These are phyloP conservation scores for Cystobasidium pallidum DNA, from an alignment of 1,284 basidiomycete species.

Conservation along the genomic window DNA sequence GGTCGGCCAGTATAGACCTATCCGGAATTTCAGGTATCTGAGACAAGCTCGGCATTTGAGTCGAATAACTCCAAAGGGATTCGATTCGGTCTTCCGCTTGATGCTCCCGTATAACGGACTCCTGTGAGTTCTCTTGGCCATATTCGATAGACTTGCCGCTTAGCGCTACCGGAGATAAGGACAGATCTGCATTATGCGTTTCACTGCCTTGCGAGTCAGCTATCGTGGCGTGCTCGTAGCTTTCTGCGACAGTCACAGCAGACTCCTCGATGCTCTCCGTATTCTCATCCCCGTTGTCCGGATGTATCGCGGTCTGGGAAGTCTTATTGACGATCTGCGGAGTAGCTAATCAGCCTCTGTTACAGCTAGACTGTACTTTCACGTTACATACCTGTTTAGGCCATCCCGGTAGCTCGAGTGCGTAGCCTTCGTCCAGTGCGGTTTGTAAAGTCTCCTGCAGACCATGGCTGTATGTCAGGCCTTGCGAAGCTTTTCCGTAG, in stretches of 20 bases:
- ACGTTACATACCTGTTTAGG: slow-evolving; percentile 25
- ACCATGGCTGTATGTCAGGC: slow-evolving; percentile 1
- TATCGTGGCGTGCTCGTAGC: background rate
- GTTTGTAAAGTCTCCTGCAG: background rate
- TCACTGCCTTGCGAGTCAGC: background rate
- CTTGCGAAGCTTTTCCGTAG: background rate
- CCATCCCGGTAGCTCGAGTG: slow-evolving; percentile 28
- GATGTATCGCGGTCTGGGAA: background rate
- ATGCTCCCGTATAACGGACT: background rate
- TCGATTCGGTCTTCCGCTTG: background rate
- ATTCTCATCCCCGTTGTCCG: background rate
- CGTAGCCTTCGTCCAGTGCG: background rate
- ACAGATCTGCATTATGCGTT: background rate
- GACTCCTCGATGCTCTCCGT: background rate
- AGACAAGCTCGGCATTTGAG: slow-evolving; percentile 24
- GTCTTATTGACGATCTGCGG: background rate
- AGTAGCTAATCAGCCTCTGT: background rate
- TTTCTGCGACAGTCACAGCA: background rate
- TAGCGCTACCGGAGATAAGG: background rate
- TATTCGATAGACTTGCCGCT: background rate
- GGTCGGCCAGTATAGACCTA: background rate
- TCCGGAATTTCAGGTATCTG: slow-evolving; percentile 20
- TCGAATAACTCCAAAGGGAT: background rate
- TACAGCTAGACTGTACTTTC: background rate
- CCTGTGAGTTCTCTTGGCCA: background rate